Conservation (phyloP, 1,284 basidiomycete species). For the Porphyrellus sp. region DNA sequence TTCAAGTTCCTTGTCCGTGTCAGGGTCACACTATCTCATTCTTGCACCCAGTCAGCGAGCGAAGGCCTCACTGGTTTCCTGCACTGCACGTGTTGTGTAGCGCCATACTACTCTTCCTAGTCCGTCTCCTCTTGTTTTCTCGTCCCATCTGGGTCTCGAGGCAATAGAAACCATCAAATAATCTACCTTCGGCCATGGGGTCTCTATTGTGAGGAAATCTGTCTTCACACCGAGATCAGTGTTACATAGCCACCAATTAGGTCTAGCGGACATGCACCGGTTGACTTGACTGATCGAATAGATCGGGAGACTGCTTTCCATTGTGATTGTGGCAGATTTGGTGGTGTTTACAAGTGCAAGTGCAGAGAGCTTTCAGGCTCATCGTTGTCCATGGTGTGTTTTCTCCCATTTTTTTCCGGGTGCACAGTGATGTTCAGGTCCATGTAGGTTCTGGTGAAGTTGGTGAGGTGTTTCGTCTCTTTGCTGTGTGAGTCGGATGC, state of each 20-base stretch:
- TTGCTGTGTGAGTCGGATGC: background rate
- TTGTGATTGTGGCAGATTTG: background rate
- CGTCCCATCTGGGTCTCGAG: no score
- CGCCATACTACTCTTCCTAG: no score
- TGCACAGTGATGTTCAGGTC: background rate
- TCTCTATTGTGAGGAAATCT: no score
- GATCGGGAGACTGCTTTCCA: background rate
- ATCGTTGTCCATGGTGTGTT: background rate
- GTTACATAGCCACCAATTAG: constrained; percentile 24
- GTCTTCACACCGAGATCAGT: constrained; percentile 20
- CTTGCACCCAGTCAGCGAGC: no score
- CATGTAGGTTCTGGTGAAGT: constrained; percentile 5
- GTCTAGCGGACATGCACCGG: no score
- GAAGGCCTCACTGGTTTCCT: no score
- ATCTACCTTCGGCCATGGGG: no score
- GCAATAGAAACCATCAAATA: no score
- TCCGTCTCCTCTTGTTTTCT: no score
- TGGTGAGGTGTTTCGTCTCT: background rate
- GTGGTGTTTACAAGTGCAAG: constrained; percentile 5
- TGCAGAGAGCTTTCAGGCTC: background rate
- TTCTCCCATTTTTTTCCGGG: background rate
- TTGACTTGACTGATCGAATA: constrained; percentile 5
- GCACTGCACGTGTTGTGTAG: no score
- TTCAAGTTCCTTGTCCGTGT: no score
- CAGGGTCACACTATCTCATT: no score